A percentile compares a stretch with the other conserved stretches of the same genome.
phyloP scores from a whole-genome alignment of 176 grass and related monocot genomes.

The Carex pumila region DNA sequence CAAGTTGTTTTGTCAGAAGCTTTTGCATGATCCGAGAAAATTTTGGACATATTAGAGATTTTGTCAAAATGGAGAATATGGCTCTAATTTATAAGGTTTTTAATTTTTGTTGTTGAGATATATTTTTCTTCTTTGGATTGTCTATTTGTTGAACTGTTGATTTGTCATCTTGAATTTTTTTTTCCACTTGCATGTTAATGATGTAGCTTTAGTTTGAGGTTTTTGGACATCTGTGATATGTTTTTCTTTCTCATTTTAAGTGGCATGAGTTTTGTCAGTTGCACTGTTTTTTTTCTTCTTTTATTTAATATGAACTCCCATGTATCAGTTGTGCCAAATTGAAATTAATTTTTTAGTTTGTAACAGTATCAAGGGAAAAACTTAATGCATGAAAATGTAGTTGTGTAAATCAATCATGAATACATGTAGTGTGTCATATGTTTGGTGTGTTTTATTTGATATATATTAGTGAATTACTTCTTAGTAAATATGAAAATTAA shows the following conservation, averaged over 20 bases:
- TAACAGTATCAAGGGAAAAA: not conserved
- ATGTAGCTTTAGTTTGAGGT: not conserved
- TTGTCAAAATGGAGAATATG: not conserved
- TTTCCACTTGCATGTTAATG: not conserved
- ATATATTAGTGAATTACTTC: too few relatives aligned
- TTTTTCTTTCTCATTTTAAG: not conserved
- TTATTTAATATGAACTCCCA: not conserved
- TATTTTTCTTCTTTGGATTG: not conserved
- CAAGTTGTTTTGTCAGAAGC: not conserved
- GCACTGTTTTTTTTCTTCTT: not conserved
- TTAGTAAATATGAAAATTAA: too few relatives aligned
- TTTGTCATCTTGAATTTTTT: not conserved
- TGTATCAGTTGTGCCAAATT: not conserved
- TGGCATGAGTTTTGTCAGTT: not conserved
- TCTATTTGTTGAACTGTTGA: not conserved
- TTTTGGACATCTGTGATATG: not conserved
- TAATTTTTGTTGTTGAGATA: not conserved
- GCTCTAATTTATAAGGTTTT: not conserved
- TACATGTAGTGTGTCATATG: too few relatives aligned
- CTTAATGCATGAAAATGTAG: not conserved
- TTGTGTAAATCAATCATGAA: not conserved
- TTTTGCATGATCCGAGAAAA: not conserved
- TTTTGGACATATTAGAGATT: constrained; percentile 3
- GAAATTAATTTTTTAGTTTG: not conserved
- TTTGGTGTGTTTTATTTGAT: too few relatives aligned